phyloP scores from a whole-genome alignment of 495 filamentous ascomycete species.

The Aspergillus heteromorphus region DNA sequence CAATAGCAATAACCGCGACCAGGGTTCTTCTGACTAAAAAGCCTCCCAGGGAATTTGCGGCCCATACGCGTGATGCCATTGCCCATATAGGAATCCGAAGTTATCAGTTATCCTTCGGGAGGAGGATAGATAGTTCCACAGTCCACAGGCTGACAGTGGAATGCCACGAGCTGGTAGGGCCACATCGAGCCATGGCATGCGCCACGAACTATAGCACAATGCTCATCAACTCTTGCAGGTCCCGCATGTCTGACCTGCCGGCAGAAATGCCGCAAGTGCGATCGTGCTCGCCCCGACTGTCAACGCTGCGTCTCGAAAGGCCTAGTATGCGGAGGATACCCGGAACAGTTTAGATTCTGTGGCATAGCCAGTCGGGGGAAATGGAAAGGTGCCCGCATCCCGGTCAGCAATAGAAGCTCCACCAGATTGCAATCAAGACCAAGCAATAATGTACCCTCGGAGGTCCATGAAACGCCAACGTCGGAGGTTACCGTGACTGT shows the following conservation, averaged over 20 bases:
- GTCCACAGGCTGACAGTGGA: background rate
- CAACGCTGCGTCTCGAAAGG: constrained; percentile 26
- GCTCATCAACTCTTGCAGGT: constrained; percentile 4
- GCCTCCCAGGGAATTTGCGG: background rate
- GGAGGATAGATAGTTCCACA: too few relatives aligned
- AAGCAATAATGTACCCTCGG: background rate
- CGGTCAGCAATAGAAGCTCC: constrained; percentile 1
- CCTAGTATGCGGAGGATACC: constrained; percentile 31
- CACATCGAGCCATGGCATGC: too few relatives aligned
- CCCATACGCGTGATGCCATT: background rate
- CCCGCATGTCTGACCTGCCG: constrained; percentile 30
- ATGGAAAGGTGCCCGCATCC: constrained; percentile 26
- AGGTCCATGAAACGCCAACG: background rate
- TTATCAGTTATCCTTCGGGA: background rate
- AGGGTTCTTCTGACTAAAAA: background rate
- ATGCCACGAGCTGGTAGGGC: constrained; percentile 1
- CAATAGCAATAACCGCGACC: background rate
- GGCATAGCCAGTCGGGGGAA: constrained; percentile 34
- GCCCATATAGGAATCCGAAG: background rate
- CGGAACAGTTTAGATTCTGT: constrained; percentile 37
- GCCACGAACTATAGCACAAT: background rate
- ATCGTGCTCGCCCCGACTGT: constrained; percentile 23
- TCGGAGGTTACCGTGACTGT: background rate
- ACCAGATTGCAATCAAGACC: background rate
- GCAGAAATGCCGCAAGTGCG: constrained; percentile 31